These are phyloP conservation scores for Ustulina deusta DNA, from an alignment of 2,329 filamentous ascomycete genomes.

Conservation along the genomic window DNA sequence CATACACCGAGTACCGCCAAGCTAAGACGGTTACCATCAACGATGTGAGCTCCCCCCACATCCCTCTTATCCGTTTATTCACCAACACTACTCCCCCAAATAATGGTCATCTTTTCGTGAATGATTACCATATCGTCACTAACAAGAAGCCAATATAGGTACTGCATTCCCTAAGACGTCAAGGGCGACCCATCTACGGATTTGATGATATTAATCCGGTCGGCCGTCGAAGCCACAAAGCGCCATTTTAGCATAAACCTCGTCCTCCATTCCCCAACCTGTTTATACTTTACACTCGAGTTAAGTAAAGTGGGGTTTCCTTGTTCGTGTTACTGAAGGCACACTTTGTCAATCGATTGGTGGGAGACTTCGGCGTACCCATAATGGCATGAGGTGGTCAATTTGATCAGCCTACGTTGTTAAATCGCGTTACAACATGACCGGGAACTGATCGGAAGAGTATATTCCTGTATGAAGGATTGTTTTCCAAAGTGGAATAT, in stretches of 20 bases:
- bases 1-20: slow-evolving; percentile 64
- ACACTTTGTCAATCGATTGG: not conserved
- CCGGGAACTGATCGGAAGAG: not conserved
- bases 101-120: not conserved
- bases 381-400: not conserved
- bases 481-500: not conserved
- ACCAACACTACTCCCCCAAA: not conserved
- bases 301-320: not conserved
- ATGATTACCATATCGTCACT: not conserved
- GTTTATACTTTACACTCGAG: not conserved
- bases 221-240: not conserved
- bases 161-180: slow-evolving; percentile 60
- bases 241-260: not conserved
- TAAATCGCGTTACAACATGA: not conserved
- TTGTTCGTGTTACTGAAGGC: not conserved
- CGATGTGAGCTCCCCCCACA: slow-evolving; percentile 63
- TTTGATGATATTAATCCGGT: slow-evolving; percentile 59
- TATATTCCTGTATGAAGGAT: not conserved
- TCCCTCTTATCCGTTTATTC: not conserved
- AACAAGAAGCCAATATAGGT: slow-evolving; percentile 57
- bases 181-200: slow-evolving; percentile 68
- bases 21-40: slow-evolving; percentile 72
- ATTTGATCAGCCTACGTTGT: not conserved
- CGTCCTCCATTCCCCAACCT: not conserved
- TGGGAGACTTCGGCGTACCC: not conserved